A percentile compares a stretch with the other conserved stretches of the same genome.
phyloP scores from a whole-genome alignment of 768 basidiomycete species.

The Strobilomyces dryophilus region DNA sequence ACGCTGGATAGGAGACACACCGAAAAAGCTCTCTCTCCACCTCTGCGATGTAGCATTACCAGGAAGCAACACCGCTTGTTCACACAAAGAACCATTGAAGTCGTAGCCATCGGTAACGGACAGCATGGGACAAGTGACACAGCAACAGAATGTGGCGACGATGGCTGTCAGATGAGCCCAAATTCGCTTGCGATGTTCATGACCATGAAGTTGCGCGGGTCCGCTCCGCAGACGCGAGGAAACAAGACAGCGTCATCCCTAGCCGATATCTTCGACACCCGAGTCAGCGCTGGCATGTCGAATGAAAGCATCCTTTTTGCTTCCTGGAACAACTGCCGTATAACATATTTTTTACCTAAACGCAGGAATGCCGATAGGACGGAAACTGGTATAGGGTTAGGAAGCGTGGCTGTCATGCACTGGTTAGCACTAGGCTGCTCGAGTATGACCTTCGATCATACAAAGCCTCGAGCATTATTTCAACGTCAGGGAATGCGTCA shows the following conservation, averaged over 20 bases:
- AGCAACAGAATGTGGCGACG: too few species aligned
- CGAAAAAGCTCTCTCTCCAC: background rate
- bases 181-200: constrained; percentile 7
- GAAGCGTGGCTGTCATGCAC: constrained; percentile 6
- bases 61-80: too few species aligned
- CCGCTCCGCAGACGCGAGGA: background rate
- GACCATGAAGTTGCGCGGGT: constrained; percentile 14
- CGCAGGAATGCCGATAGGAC: constrained; percentile 11
- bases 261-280: background rate
- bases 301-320: constrained; percentile 8
- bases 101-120: too few species aligned
- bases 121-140: too few species aligned
- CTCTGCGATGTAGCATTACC: too few species aligned
- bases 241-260: background rate
- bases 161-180: too few species aligned
- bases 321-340: constrained; percentile 6
- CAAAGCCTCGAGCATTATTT: constrained; percentile 15
- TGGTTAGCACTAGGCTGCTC: too few species aligned
- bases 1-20: too few species aligned
- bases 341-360: constrained; percentile 22
- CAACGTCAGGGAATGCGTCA: constrained; percentile 16
- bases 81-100: too few species aligned
- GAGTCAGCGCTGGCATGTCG: background rate
- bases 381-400: constrained; percentile 4
- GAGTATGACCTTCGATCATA: constrained; percentile 15